Evolutionary conservation across 306 rosid species (phyloP).

Genomic region (Medicago arabica): DNA sequence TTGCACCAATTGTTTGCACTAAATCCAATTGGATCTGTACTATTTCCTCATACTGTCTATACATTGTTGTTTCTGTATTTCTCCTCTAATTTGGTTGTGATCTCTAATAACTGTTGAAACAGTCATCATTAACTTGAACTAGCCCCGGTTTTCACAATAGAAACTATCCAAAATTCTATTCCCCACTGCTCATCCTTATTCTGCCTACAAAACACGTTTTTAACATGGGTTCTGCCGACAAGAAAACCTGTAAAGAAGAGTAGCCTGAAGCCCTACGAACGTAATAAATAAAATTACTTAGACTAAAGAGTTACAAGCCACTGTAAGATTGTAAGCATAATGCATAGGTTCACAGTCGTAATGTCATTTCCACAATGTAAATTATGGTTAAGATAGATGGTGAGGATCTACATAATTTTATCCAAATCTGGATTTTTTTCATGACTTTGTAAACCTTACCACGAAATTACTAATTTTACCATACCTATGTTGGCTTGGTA

Average conservation of each 20-base stretch:
- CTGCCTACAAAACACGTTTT: constrained; percentile 11
- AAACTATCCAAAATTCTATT: constrained; percentile 11
- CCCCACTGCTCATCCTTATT: constrained; percentile 7
- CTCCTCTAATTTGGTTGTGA: constrained; percentile 12
- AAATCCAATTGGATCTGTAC: constrained; percentile 23
- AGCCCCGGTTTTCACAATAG: constrained; percentile 9
- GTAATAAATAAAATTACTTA: constrained; percentile 11
- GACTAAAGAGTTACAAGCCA: constrained; percentile 23
- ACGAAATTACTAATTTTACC: constrained; percentile 22
- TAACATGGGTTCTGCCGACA: constrained; percentile 18
- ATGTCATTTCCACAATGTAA: constrained; percentile 6
- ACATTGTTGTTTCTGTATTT: not conserved
- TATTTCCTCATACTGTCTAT: constrained; percentile 25
- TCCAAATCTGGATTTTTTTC: too few species aligned
- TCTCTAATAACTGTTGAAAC: not conserved
- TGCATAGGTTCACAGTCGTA: constrained; percentile 8
- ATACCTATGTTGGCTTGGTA: constrained; percentile 13
- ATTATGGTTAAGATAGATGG: constrained; percentile 26
- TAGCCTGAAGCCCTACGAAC: constrained; percentile 23
- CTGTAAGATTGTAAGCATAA: constrained; percentile 18
- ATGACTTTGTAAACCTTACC: constrained; percentile 7
- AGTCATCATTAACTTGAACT: constrained; percentile 15
- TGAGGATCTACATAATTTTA: constrained; percentile 11
- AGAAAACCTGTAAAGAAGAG: constrained; percentile 32
- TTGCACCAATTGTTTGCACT: not conserved